These are phyloP conservation scores for Trypanosoma theileri DNA, from an alignment of 208 protist genomes.

Conservation along the genomic window DNA sequence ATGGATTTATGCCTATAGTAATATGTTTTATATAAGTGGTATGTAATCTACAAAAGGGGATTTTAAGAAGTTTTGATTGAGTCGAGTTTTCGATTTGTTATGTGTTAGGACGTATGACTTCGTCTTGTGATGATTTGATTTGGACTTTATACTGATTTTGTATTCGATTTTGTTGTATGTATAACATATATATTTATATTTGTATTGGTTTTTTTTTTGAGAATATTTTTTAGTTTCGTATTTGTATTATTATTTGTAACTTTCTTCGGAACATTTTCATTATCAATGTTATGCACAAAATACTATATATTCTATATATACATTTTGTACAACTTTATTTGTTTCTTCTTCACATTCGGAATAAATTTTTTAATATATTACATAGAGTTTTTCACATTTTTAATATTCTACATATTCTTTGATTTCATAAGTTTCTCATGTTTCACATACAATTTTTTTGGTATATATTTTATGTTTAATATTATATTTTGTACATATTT, in stretches of 20 bases:
- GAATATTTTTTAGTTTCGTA: conserved; percentile 90
- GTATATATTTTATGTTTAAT: conserved; percentile 52
- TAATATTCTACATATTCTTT: conserved; percentile 73
- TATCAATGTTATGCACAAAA: conserved; percentile 51
- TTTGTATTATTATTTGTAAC: conserved; percentile 86
- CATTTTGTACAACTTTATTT: conserved; percentile 88
- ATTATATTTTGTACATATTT: conserved; percentile 84
- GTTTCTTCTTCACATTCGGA: conserved; percentile 86
- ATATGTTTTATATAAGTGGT: conserved; percentile 89
- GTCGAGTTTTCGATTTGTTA: conserved; percentile 91
- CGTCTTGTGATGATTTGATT: conserved; percentile 89
- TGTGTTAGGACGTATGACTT: conserved; percentile 92
- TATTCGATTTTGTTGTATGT: conserved; percentile 89
- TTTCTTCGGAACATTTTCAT: conserved; percentile 70
- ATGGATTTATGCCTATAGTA: conserved; percentile 89
- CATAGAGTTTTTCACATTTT: conserved; percentile 77
- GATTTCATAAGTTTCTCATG: conserved; percentile 83
- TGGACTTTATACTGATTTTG: conserved; percentile 92
- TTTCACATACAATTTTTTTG: conserved; percentile 51
- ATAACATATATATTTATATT: conserved; percentile 90
- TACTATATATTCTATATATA: conserved; percentile 87
- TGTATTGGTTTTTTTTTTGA: conserved; percentile 87
- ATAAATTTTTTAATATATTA: conserved; percentile 82
- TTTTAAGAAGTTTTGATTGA: conserved; percentile 81
- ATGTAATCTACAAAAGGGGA: conserved; percentile 86